Evolutionary conservation across 2,329 filamentous ascomycete species (phyloP).

Genomic region (Aspergillus carbonarius): DNA sequence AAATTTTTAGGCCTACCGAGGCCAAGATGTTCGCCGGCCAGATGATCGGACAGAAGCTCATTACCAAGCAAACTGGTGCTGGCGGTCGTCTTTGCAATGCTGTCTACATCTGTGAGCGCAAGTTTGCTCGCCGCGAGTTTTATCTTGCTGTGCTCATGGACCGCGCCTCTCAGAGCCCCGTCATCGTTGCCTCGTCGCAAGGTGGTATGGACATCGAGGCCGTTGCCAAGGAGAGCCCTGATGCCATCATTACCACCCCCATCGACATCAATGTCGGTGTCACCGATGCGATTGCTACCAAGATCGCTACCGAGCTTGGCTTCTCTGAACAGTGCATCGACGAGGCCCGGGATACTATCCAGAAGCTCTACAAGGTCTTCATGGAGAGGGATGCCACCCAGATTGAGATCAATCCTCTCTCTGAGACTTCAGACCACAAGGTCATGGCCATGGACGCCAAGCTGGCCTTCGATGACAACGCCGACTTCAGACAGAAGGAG

Average conservation of each 20-base stretch:
- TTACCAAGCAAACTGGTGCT: constrained; percentile 98
- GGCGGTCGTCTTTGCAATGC: constrained; percentile 90
- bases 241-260: constrained; percentile 90
- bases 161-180: constrained; percentile 81
- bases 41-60: constrained; percentile 99
- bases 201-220: constrained; percentile 99
- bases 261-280: constrained; percentile 94
- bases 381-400: constrained; percentile 97
- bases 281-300: constrained; percentile 88
- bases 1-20: constrained; percentile 65
- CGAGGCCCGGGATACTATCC: constrained; percentile 91
- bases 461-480: constrained; percentile 98
- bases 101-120: constrained; percentile 99
- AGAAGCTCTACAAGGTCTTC: constrained; percentile 99
- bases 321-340: constrained; percentile 98
- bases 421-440: constrained; percentile 96
- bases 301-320: constrained; percentile 86
- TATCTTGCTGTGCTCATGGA: constrained; percentile 99
- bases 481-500: constrained; percentile 96
- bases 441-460: constrained; percentile 99
- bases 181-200: constrained; percentile 97
- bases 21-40: constrained; percentile 97
- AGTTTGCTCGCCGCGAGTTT: constrained; percentile 98
- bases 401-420: constrained; percentile 99
- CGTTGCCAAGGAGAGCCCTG: constrained; percentile 95